Base-by-base conservation (phyloP, 2,329 filamentous ascomycete species). In the Alternaria panax region DNA sequence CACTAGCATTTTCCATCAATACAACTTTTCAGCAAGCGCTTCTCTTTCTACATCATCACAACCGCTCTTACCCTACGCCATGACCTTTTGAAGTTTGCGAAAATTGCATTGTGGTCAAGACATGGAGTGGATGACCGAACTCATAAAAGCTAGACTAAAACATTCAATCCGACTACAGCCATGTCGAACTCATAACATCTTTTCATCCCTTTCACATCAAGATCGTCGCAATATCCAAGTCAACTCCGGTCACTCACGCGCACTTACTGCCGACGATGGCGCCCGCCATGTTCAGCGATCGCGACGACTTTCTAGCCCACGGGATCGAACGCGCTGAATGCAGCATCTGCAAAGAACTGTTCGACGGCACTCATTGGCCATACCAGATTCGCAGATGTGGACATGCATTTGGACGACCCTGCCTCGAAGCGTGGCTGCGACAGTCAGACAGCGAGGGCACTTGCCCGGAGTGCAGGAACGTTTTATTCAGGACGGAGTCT, bases 1-100 rank as follows among this genome's bases (percentile, higher is more conserved):
- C 30, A 20, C 9, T 28, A 46, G 42, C 42, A 46, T 46, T 46
- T 40, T 25, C 18, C n/a, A 18, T 54, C n/a, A 36, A 22, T 27
- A 25, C 14, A 18, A 48, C 20, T 25, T 24, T 18, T 20, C 20
- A 7, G 18, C 1, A 24, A 34, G 1, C 20, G 8, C 45, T 5
- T n/a, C 2, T 16, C 4, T 34, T 5, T 3, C 16, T 48, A 48
- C 5, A 20, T 34, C 20, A 48, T 34, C 4, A 4, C 14, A 7
- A 1, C 5, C 8, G 24, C 12, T 18, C 5, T 20, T 4, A 24
- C 16, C 5, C 14, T 4, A 22, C 18, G 30, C 28, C 14, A 24
- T 24, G 28, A 3, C 20, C n/a, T 48, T 22, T 18, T 11, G 5
- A 12, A 34, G 5, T 4, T 47, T 14, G 12, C 2, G 30, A 34